Conservation (phyloP, 176 grass and related monocot species). For the Poa annua region DNA sequence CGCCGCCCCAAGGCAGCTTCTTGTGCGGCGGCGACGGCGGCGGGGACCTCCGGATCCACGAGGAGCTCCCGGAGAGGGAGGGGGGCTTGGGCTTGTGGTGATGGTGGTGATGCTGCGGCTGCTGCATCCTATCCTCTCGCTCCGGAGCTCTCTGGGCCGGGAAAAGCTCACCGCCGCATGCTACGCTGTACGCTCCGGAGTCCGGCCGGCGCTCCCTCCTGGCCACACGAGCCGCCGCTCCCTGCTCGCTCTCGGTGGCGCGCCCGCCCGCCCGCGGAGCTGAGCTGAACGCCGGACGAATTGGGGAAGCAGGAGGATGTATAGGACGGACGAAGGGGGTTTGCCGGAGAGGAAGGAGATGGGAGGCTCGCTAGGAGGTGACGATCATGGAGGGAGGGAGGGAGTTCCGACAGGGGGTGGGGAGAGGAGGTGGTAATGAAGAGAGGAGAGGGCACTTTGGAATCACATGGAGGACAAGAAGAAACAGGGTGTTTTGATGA, state of each 20-base stretch:
- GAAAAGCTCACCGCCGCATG: conserved; percentile 40
- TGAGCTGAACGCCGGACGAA: conserved; percentile 17
- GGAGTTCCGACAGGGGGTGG: no score
- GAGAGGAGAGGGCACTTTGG: background rate
- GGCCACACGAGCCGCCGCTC: background rate
- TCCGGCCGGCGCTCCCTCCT: conserved; percentile 23
- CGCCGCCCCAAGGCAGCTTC: conserved; percentile 43
- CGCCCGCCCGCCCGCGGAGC: background rate
- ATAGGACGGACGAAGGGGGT: background rate
- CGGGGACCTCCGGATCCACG: conserved; percentile 63
- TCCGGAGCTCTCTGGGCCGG: background rate
- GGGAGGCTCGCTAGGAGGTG: conserved; percentile 1
- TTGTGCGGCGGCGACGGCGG: conserved; percentile 60
- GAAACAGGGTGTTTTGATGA: conserved; percentile 40
- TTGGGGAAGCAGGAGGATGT: background rate
- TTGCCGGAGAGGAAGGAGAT: background rate
- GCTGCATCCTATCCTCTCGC: conserved; percentile 40
- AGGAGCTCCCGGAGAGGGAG: conserved; percentile 10
- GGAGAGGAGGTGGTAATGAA: background rate
- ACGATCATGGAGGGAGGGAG: conserved; percentile 34
- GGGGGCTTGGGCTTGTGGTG: conserved; percentile 53
- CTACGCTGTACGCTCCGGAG: conserved; percentile 22
- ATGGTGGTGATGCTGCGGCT: conserved; percentile 51
- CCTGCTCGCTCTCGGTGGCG: background rate
- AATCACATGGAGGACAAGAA: conserved; percentile 60